phyloP scores from a whole-genome alignment of 2,329 filamentous ascomycete genomes.

The Coniochaeta hoffmannii region DNA sequence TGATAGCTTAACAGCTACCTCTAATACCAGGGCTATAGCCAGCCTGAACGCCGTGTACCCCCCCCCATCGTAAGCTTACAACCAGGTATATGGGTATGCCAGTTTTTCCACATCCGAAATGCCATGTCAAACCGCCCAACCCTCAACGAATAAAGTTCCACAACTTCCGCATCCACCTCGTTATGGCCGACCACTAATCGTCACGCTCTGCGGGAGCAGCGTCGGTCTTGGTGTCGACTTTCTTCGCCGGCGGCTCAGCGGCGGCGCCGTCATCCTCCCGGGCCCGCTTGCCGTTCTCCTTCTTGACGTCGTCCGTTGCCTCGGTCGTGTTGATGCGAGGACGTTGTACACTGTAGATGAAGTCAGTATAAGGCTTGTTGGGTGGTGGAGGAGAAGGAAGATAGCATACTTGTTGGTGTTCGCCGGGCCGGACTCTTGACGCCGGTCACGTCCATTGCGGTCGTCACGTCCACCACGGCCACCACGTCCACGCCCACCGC shows the following conservation, averaged over 20 bases:
- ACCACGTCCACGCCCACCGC: conserved; percentile 35
- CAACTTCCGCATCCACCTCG: neutral
- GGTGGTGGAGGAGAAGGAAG: neutral
- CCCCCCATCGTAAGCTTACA: neutral
- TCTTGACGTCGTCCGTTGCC: conserved; percentile 19
- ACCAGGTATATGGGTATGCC: conserved; percentile 2
- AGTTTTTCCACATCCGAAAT: neutral
- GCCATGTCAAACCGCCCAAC: neutral
- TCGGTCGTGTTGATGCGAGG: conserved; percentile 38
- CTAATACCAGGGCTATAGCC: neutral
- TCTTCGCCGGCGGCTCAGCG: conserved; percentile 47
- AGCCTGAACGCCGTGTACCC: neutral
- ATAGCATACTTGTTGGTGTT: conserved; percentile 8
- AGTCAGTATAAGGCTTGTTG: conserved; percentile 15
- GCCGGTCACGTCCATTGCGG: conserved; percentile 26
- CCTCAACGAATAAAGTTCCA: neutral
- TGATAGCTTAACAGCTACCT: neutral
- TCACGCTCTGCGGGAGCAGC: conserved; percentile 10
- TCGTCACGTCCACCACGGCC: conserved; percentile 27
- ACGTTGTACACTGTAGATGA: conserved; percentile 23
- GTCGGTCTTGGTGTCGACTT: conserved; percentile 46
- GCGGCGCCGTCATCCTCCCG: conserved; percentile 40
- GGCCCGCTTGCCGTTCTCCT: conserved; percentile 31
- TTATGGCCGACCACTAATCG: neutral
- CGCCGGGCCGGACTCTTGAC: conserved; percentile 15